phyloP scores from a whole-genome alignment of 768 basidiomycete genomes.

The Dacryopinax primogenitus region DNA sequence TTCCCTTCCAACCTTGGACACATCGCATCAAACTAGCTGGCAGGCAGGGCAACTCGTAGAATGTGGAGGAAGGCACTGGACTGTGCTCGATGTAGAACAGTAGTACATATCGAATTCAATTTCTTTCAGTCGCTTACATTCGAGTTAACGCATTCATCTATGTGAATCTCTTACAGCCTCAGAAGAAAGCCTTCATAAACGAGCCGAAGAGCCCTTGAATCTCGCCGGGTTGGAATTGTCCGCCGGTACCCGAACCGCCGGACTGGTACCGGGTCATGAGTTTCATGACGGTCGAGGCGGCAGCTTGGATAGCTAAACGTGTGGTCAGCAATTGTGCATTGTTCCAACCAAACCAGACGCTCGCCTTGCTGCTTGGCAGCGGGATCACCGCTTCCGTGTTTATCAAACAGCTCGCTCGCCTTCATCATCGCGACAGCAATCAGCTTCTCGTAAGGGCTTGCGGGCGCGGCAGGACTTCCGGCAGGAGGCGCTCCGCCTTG shows the following conservation, averaged over 20 bases:
- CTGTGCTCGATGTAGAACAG: background rate
- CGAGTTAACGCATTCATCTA: background rate
- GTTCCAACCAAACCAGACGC: background rate
- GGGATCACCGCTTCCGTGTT: background rate
- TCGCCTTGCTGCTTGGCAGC: constrained; percentile 4
- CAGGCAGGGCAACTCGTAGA: background rate
- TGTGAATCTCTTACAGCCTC: background rate
- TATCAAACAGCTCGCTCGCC: constrained; percentile 1
- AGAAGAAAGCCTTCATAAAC: constrained; percentile 4
- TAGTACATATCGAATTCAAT: background rate
- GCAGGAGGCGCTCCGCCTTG: background rate
- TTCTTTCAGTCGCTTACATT: background rate
- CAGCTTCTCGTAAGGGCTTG: constrained; percentile 6
- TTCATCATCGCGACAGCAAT: constrained; percentile 3
- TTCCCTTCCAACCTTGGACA: background rate
- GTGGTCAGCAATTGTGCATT: background rate
- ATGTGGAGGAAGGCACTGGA: background rate
- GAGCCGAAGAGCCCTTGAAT: background rate
- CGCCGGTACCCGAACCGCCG: background rate
- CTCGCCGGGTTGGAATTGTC: background rate
- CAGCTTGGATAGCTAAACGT: background rate
- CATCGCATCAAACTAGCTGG: background rate
- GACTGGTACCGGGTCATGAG: background rate
- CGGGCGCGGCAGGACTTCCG: background rate
- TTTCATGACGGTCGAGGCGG: constrained; percentile 1